Evolutionary conservation across 78 protist species (phyloP).

Genomic region (Monocercomonoides exilis): DNA sequence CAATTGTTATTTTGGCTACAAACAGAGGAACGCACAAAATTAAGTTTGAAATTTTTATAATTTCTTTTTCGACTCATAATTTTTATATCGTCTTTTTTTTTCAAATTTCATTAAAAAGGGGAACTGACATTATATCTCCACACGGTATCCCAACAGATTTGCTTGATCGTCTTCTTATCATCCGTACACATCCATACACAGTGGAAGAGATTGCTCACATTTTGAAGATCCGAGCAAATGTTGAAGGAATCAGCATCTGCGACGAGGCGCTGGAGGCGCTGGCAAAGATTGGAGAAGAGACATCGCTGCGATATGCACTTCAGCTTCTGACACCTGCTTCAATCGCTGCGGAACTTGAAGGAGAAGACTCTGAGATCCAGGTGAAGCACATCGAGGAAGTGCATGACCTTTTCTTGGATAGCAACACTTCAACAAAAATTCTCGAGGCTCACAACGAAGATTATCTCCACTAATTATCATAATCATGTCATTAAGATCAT

Average conservation of each 20-base stretch:
- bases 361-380: slow-evolving; percentile 33
- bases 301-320: slow-evolving; percentile 82
- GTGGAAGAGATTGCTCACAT: slow-evolving; percentile 42
- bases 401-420: slow-evolving; percentile 82
- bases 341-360: slow-evolving; percentile 72
- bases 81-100: neutral
- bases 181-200: slow-evolving; percentile 86
- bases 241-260: neutral
- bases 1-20: slow-evolving; percentile 98
- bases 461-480: neutral
- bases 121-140: slow-evolving; percentile 29
- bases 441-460: slow-evolving; percentile 31
- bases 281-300: slow-evolving; percentile 54
- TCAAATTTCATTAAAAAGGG: neutral
- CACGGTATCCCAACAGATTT: slow-evolving; percentile 97
- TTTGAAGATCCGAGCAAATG: slow-evolving; percentile 17
- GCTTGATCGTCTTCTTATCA: slow-evolving; percentile 83
- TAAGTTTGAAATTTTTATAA: slow-evolving; percentile 18
- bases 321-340: slow-evolving; percentile 93
- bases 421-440: slow-evolving; percentile 83
- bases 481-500: too few species aligned
- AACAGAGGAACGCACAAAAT: slow-evolving; percentile 85
- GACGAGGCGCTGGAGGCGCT: slow-evolving; percentile 42
- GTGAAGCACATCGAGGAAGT: slow-evolving; percentile 73
- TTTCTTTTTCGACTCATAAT: neutral